These are phyloP conservation scores for Ochetophila trinervis DNA, from an alignment of 306 rosid species.

Conservation along the genomic window DNA sequence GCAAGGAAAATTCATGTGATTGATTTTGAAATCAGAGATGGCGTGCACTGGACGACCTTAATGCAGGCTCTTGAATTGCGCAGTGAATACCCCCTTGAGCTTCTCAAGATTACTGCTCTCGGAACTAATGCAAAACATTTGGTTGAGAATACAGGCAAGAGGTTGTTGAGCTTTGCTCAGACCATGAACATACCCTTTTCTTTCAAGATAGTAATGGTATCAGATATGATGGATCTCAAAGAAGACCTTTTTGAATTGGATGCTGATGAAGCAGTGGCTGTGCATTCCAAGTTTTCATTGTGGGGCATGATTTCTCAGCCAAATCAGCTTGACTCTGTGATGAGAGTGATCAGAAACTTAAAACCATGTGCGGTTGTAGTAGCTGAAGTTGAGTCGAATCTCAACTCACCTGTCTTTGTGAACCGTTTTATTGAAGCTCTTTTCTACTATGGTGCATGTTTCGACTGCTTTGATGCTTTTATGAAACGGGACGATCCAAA, in stretches of 20 bases:
- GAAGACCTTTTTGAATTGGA: constrained; percentile 40
- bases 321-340: constrained; percentile 36
- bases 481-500: constrained; percentile 38
- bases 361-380: constrained; percentile 45
- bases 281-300: constrained; percentile 32
- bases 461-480: constrained; percentile 45
- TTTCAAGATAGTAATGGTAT: constrained; percentile 41
- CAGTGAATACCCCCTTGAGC: constrained; percentile 16
- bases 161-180: constrained; percentile 33
- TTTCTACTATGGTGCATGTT: constrained; percentile 44
- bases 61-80: constrained; percentile 38
- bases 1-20: constrained; percentile 35
- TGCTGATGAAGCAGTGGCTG: constrained; percentile 39
- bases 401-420: constrained; percentile 46
- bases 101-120: constrained; percentile 32
- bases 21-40: constrained; percentile 28
- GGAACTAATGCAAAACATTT: constrained; percentile 20
- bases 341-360: constrained; percentile 39
- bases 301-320: constrained; percentile 27
- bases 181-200: constrained; percentile 42
- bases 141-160: constrained; percentile 32
- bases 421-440: constrained; percentile 57
- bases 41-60: constrained; percentile 28
- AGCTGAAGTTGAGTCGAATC: constrained; percentile 51
- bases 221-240: constrained; percentile 32